Conservation (phyloP, 768 basidiomycete genomes). For the Daedaleopsis nitida region DNA sequence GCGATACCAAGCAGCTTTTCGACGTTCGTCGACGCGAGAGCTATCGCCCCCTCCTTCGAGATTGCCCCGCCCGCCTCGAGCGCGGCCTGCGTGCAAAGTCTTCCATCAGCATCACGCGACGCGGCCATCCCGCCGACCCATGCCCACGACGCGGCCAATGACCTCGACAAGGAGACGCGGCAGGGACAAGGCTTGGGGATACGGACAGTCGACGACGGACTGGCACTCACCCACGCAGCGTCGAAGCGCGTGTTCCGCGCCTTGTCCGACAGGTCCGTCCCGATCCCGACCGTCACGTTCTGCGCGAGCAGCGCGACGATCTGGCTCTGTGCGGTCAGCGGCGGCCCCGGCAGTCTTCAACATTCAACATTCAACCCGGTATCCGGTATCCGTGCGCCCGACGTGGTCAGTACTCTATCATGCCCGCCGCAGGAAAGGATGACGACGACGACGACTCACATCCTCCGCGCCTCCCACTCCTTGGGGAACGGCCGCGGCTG, state of each 20-base stretch:
- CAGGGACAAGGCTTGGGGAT: neutral
- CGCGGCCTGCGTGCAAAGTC: slow-evolving; percentile 29
- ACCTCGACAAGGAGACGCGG: slow-evolving; percentile 21
- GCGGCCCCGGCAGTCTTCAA: slow-evolving; percentile 68
- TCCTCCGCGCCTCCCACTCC: slow-evolving; percentile 66
- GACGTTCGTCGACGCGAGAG: slow-evolving; percentile 44
- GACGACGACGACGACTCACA: slow-evolving; percentile 45
- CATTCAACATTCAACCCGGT: too few species aligned
- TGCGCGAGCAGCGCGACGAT: slow-evolving; percentile 64
- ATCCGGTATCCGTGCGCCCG: neutral
- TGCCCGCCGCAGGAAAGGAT: too few species aligned
- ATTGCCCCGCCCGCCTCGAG: slow-evolving; percentile 28
- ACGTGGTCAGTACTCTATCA: too few species aligned
- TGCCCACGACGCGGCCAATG: too few species aligned
- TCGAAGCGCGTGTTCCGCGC: slow-evolving; percentile 82
- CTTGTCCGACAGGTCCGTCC: slow-evolving; percentile 60
- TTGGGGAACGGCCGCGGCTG: slow-evolving; percentile 73
- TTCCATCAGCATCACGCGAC: slow-evolving; percentile 30
- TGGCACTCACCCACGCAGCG: slow-evolving; percentile 66
- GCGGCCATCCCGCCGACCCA: too few species aligned
- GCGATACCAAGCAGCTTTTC: slow-evolving; percentile 40
- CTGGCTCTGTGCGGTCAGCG: slow-evolving; percentile 61
- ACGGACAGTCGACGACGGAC: slow-evolving; percentile 4
- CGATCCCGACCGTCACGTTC: slow-evolving; percentile 74
- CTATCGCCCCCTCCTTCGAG: slow-evolving; percentile 37